phyloP scores from a whole-genome alignment of 169 alveolate genomes.

The Plasmodium berghei region DNA sequence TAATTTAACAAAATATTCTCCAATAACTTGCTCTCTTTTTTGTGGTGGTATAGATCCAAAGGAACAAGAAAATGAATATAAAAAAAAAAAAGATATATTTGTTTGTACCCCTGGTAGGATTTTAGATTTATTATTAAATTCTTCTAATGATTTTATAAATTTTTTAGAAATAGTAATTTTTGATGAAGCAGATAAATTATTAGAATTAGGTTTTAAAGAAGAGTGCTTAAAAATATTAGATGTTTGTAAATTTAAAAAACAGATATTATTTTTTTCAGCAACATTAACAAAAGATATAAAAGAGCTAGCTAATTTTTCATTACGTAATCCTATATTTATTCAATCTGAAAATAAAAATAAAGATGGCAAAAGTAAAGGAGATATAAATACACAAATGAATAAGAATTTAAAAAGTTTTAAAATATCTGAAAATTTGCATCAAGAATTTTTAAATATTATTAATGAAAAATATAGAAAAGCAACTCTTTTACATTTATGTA shows the following conservation, averaged over 20 bases:
- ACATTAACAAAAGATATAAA: slow-evolving; percentile 89
- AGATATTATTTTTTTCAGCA: slow-evolving; percentile 92
- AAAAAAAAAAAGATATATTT: slow-evolving; percentile 94
- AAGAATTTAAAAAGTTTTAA: slow-evolving; percentile 54
- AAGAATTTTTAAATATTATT: slow-evolving; percentile 79
- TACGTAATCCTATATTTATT: slow-evolving; percentile 86
- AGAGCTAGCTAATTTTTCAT: slow-evolving; percentile 87
- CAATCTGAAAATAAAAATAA: slow-evolving; percentile 51
- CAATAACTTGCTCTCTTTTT: slow-evolving; percentile 84
- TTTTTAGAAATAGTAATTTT: slow-evolving; percentile 91
- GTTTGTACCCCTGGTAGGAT: slow-evolving; percentile 99
- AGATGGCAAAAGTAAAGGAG: background rate
- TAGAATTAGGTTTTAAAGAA: slow-evolving; percentile 96
- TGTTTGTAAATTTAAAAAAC: slow-evolving; percentile 85
- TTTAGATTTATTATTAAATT: slow-evolving; percentile 93
- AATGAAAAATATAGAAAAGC: slow-evolving; percentile 82
- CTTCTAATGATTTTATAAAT: slow-evolving; percentile 86
- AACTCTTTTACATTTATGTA: slow-evolving; percentile 80
- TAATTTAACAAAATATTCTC: slow-evolving; percentile 86
- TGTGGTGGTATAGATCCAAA: slow-evolving; percentile 90
- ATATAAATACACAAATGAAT: slow-evolving; percentile 2
- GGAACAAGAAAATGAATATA: slow-evolving; percentile 91
- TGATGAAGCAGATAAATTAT: slow-evolving; percentile 97
- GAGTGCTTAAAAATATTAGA: slow-evolving; percentile 85
- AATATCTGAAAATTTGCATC: slow-evolving; percentile 77